A percentile compares a stretch with the other conserved stretches of the same genome.
Evolutionary conservation across 2,329 filamentous ascomycete genomes (phyloP).

Genomic region (Septoria linicola): DNA sequence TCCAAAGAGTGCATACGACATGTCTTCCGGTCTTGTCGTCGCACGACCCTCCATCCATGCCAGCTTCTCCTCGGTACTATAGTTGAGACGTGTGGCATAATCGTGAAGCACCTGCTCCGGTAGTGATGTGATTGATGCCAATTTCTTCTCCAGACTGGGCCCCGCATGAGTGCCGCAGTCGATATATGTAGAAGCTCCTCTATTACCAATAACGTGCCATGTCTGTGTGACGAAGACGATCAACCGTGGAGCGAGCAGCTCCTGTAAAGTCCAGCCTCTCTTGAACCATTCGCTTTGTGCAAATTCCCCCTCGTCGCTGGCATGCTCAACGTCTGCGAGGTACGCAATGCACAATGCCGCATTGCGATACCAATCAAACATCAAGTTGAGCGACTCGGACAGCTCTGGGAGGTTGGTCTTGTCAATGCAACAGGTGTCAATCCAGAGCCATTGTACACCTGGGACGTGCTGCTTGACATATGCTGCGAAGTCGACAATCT

Average conservation of each 20-base stretch:
- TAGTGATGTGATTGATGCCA: too few relatives aligned
- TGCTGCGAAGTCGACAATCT: slow-evolving; percentile 23
- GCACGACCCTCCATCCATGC: too few relatives aligned
- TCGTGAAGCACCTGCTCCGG: too few relatives aligned
- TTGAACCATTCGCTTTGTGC: slow-evolving; percentile 26
- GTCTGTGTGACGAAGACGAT: slow-evolving; percentile 24
- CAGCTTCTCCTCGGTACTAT: too few relatives aligned
- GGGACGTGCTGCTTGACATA: slow-evolving; percentile 22
- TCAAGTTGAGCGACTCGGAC: slow-evolving; percentile 27
- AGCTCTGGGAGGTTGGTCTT: slow-evolving; percentile 25
- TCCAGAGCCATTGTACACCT: slow-evolving; percentile 25
- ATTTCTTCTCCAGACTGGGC: too few relatives aligned
- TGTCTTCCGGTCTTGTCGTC: too few relatives aligned
- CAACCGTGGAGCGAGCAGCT: slow-evolving; percentile 25
- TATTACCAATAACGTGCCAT: slow-evolving; percentile 30
- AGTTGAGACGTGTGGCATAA: too few relatives aligned
- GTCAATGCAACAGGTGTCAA: slow-evolving; percentile 33
- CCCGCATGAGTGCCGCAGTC: too few relatives aligned
- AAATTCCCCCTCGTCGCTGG: slow-evolving; percentile 8
- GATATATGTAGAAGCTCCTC: slow-evolving; percentile 7
- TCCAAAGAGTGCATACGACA: too few relatives aligned
- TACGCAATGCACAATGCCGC: slow-evolving; percentile 26
- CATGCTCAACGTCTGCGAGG: slow-evolving; percentile 19
- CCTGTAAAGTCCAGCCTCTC: slow-evolving; percentile 30
- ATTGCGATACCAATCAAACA: slow-evolving; percentile 27